Conservation (phyloP, 495 filamentous ascomycete genomes). For the Penicillium subrubescens region DNA sequence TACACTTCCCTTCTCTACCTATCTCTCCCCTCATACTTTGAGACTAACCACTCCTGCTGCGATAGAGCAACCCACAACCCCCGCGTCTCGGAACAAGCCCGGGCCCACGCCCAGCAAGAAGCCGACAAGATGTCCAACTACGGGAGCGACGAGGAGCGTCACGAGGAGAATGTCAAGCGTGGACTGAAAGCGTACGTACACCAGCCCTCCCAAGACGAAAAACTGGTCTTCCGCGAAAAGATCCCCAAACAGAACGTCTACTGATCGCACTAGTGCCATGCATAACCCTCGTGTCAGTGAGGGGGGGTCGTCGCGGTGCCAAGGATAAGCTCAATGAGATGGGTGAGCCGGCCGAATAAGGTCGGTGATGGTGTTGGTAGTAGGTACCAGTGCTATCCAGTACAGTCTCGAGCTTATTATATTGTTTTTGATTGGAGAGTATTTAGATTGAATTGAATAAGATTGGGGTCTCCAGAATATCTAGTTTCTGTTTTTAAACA, state of each 20-base stretch:
- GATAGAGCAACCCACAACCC: neutral
- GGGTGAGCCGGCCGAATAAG: neutral
- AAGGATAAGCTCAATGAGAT: conserved; percentile 1
- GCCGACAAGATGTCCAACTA: conserved; percentile 8
- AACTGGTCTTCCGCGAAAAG: neutral
- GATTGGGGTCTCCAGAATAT: no score
- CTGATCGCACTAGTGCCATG: conserved; percentile 6
- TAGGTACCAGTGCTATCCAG: no score
- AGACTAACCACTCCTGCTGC: neutral
- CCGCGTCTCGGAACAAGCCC: neutral
- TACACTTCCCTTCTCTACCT: no score
- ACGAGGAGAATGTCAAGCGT: conserved; percentile 18
- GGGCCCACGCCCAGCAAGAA: conserved; percentile 9
- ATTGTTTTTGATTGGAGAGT: neutral
- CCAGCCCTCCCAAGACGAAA: neutral
- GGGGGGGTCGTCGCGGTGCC: neutral
- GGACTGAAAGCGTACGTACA: conserved; percentile 24
- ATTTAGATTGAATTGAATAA: neutral
- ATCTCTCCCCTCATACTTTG: neutral
- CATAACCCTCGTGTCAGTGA: conserved; percentile 8
- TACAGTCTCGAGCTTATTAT: no score
- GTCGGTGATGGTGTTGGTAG: neutral
- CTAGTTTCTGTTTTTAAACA: no score
- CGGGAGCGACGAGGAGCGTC: conserved; percentile 10
- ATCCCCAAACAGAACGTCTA: neutral